Percentiles rank a stretch among this genome's conserved stretches.
Evolutionary conservation across 768 basidiomycete genomes (phyloP).

Genomic region (Amanita inopinata): DNA sequence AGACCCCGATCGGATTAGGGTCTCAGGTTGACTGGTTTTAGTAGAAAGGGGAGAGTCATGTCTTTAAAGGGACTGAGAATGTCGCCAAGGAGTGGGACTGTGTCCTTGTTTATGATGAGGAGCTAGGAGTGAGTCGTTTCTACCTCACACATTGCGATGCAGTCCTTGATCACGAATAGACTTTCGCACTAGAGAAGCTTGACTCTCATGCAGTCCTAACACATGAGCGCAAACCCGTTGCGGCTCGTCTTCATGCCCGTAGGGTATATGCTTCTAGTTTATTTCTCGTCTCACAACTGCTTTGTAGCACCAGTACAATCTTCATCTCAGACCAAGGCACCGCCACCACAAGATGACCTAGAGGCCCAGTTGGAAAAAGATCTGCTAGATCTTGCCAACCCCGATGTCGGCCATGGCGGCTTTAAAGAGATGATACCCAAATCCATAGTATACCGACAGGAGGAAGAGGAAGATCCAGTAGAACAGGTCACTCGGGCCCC

Average conservation of each 20-base stretch:
- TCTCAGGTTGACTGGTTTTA: constrained; percentile 6
- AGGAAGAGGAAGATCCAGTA: constrained; percentile 27
- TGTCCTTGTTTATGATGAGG: constrained; percentile 74
- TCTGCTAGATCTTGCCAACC: constrained; percentile 14
- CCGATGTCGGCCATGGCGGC: constrained; percentile 24
- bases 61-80: constrained; percentile 49
- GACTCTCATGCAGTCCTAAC: constrained; percentile 53
- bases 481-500: constrained; percentile 22
- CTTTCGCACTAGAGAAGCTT: constrained; percentile 65
- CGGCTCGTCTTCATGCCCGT: constrained; percentile 23
- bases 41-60: constrained; percentile 42
- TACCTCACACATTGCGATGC: not conserved
- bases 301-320: constrained; percentile 17
- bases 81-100: constrained; percentile 65
- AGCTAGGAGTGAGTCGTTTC: constrained; percentile 42
- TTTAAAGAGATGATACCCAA: constrained; percentile 30
- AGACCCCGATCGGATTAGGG: no score
- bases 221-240: constrained; percentile 36
- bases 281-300: constrained; percentile 3
- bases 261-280: constrained; percentile 14
- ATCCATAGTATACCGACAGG: constrained; percentile 17
- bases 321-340: constrained; percentile 8
- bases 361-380: constrained; percentile 21
- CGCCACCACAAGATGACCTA: constrained; percentile 13
- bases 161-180: constrained; percentile 27